These are phyloP conservation scores for Cruciata laevipes DNA, from an alignment of 257 asterid species.

Conservation along the genomic window DNA sequence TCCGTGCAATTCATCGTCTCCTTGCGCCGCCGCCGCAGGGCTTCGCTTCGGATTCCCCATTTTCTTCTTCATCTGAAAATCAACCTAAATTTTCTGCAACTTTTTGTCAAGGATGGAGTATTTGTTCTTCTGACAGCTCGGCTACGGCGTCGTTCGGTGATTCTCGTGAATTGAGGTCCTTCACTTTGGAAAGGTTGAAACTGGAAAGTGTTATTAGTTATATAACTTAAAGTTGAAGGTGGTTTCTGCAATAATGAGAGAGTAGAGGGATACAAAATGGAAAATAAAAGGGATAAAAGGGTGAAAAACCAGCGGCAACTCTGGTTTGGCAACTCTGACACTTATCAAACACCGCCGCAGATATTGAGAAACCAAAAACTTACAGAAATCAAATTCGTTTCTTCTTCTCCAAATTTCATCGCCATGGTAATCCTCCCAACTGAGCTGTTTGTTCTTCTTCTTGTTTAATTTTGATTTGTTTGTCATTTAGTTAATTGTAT, in stretches of 20 bases:
- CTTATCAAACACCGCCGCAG: background rate
- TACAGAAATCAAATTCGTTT: background rate
- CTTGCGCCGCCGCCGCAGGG: conserved; percentile 23
- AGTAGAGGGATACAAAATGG: background rate
- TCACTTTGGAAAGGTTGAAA: too few relatives aligned
- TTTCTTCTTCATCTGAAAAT: background rate
- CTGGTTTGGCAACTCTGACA: background rate
- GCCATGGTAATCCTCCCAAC: conserved; percentile 2
- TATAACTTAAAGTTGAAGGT: background rate
- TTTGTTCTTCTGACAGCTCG: background rate
- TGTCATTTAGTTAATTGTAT: background rate
- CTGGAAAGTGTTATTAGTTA: too few relatives aligned
- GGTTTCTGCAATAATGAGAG: background rate
- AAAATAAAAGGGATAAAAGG: too few relatives aligned
- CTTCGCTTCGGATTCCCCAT: conserved; percentile 29
- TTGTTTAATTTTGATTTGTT: background rate
- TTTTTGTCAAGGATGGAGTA: background rate
- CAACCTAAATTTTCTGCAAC: background rate
- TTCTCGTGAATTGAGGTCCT: background rate
- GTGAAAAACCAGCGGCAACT: background rate
- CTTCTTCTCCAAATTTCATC: background rate
- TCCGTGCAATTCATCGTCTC: conserved; percentile 50
- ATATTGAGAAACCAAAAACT: too few relatives aligned
- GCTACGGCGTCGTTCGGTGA: background rate
- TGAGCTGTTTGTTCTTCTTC: background rate